Base-by-base conservation (phyloP, 1,139 yeast genomes). In the Kurtzmaniella natalensis region DNA sequence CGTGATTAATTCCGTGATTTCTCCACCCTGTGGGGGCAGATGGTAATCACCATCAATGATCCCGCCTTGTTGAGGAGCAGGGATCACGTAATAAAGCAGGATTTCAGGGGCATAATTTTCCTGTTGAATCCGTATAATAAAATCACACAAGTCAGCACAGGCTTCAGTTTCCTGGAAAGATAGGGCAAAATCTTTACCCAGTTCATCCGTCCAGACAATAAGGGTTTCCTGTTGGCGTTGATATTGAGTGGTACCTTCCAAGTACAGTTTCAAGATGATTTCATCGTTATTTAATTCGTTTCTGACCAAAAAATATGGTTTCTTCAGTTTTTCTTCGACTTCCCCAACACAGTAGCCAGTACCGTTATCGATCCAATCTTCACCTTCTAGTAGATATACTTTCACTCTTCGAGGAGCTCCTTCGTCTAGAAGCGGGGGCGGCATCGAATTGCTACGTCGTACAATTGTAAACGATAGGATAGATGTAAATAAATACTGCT, bases 201-300 rank as follows among this genome's bases (percentile, higher is more conserved):
- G 69, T 7, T 68, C 57, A 50, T 87, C 95, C 5, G 95, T 85
- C 97, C 98, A 92, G 15, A 92, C 96, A 15, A 92, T 86, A 33
- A 92, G 64, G 0, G 96, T 88, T 42, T 88, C 96, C 53, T 92
- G 97, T 52, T 89, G 96, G 48, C 95, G 72, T 55, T 89, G 97
- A 53, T 84, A 89, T 48, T 85, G 95, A 2, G 81, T 82, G 22
- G 76, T 61, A 0, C 95, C 95, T 46, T 77, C 79, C 17, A 92
- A 69, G 37, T 59, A 69, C 7, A 92, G 77, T 48, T 76, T 72
- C 33, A 92, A 62, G 19, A 92, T 62, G 14, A 78, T 61, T 23
- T 81, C 79, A 3, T 70, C 63, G 2, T 76, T 64, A 43, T 81
- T 70, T 17, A 72, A 60, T 55, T 89, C 97, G 53, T 81, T 81